These are phyloP conservation scores for Salix koriyanagi DNA, from an alignment of 345 rosid species.

Conservation along the genomic window DNA sequence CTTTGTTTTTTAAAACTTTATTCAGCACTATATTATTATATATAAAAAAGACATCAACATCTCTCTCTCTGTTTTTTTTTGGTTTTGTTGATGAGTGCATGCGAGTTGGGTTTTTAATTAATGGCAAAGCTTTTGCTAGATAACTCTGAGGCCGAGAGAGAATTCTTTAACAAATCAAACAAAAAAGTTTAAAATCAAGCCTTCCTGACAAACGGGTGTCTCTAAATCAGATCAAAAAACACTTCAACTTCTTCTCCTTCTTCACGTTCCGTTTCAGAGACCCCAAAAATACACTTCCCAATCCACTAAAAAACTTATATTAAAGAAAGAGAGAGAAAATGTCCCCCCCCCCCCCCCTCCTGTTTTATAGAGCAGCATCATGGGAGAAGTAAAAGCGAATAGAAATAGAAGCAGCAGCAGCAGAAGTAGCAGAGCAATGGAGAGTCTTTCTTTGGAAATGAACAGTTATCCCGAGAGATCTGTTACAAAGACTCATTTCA, in stretches of 20 bases:
- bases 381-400: slow-evolving; percentile 53
- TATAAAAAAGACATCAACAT: background rate
- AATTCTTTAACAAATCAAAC: background rate
- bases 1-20: background rate
- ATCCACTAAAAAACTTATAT: background rate
- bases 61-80: background rate
- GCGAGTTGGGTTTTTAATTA: slow-evolving; percentile 14
- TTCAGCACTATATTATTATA: background rate
- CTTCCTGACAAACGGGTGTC: slow-evolving; percentile 18
- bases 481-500: slow-evolving; percentile 60
- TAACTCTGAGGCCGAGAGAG: background rate
- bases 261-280: slow-evolving; percentile 11
- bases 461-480: slow-evolving; percentile 78
- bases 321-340: background rate
- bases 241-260: background rate
- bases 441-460: slow-evolving; percentile 50
- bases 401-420: slow-evolving; percentile 17
- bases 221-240: slow-evolving; percentile 29
- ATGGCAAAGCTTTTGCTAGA: background rate
- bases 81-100: background rate
- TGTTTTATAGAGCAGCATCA: slow-evolving; percentile 14
- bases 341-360: background rate
- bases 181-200: background rate
- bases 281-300: background rate
- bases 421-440: slow-evolving; percentile 44